These are phyloP conservation scores for Candida sakaeoensis DNA, from an alignment of 805 yeast species.

Conservation along the genomic window DNA sequence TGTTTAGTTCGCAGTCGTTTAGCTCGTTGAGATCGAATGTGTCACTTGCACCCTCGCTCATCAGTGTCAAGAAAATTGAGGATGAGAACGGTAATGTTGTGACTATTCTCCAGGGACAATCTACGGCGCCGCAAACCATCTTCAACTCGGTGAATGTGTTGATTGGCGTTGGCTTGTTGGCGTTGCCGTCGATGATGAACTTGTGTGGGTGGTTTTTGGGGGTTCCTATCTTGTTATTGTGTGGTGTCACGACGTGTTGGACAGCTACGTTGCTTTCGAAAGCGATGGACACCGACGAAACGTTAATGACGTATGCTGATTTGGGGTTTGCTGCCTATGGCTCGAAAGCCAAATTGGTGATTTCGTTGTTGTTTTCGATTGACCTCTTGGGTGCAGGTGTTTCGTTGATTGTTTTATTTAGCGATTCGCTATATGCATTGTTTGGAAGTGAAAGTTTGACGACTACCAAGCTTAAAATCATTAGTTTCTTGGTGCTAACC, in stretches of 20 bases:
- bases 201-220: slow-evolving; percentile 71
- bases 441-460: slow-evolving; percentile 42
- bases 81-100: slow-evolving; percentile 66
- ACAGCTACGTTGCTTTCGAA: slow-evolving; percentile 71
- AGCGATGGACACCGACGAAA: slow-evolving; percentile 76
- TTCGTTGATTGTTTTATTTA: slow-evolving; percentile 73
- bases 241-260: slow-evolving; percentile 70
- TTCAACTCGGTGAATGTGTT: slow-evolving; percentile 71
- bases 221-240: slow-evolving; percentile 47
- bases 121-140: slow-evolving; percentile 73
- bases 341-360: slow-evolving; percentile 63
- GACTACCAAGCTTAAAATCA: slow-evolving; percentile 51
- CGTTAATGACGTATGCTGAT: slow-evolving; percentile 84
- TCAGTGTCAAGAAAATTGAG: slow-evolving; percentile 61
- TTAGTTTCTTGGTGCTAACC: slow-evolving; percentile 67
- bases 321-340: slow-evolving; percentile 86
- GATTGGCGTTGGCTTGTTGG: slow-evolving; percentile 66
- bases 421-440: slow-evolving; percentile 77
- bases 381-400: slow-evolving; percentile 83
- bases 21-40: slow-evolving; percentile 39
- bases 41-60: slow-evolving; percentile 43
- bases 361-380: slow-evolving; percentile 69
- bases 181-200: slow-evolving; percentile 61
- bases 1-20: slow-evolving; percentile 40
- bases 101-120: slow-evolving; percentile 75